Percentiles rank a stretch among this genome's conserved stretches.
These are phyloP conservation scores for Ensete glaucum DNA, from an alignment of 176 grass and related monocot genomes.

Conservation along the genomic window DNA sequence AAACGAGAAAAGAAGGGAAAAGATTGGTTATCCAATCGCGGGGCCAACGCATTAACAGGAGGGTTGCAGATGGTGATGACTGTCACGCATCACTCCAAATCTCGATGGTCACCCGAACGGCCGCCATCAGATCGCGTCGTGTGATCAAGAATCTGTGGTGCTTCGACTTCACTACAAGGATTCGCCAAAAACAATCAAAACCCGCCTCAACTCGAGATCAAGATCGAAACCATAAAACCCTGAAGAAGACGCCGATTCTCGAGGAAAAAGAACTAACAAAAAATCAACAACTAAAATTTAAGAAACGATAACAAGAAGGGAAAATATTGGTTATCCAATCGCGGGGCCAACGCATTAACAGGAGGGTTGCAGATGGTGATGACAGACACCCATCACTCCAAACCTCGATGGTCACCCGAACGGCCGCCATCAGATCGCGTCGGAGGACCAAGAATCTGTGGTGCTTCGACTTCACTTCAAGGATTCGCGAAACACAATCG, in stretches of 20 bases:
- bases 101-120: constrained; percentile 73
- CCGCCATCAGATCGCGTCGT: constrained; percentile 38
- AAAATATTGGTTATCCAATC: constrained; percentile 14
- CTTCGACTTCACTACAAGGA: background rate
- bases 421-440: constrained; percentile 42
- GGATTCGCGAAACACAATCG: too few relatives aligned
- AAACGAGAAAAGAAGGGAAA: background rate
- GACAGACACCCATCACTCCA: constrained; percentile 59
- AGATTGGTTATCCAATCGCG: constrained; percentile 22
- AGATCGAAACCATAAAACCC: background rate
- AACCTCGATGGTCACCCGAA: constrained; percentile 85
- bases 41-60: constrained; percentile 80
- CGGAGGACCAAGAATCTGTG: background rate
- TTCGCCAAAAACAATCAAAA: too few relatives aligned
- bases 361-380: constrained; percentile 88
- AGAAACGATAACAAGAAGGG: background rate
- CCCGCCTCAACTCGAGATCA: background rate
- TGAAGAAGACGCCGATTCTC: background rate
- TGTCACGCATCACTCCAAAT: constrained; percentile 59
- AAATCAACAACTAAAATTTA: background rate
- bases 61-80: constrained; percentile 85
- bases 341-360: constrained; percentile 74
- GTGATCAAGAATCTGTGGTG: background rate
- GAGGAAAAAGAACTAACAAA: background rate
- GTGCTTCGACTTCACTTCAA: background rate